These are phyloP conservation scores for Penicillium sp. DNA, from an alignment of 2,329 filamentous ascomycete genomes.

Conservation along the genomic window DNA sequence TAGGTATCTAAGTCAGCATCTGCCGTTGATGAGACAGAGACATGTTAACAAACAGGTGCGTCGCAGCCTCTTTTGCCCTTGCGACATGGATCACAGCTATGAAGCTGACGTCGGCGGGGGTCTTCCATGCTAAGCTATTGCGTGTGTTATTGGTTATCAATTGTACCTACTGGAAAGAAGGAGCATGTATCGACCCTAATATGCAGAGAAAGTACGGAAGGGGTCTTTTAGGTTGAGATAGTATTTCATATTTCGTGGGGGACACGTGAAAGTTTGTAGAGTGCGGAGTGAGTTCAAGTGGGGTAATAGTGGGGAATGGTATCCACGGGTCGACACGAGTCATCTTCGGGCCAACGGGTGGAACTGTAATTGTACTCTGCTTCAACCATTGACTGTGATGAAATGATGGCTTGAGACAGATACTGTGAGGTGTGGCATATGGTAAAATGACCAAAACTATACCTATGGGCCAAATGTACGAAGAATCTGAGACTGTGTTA, in stretches of 20 bases:
- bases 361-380: background rate
- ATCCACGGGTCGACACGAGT: background rate
- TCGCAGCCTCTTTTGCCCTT: slow-evolving; percentile 48
- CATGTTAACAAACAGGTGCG: slow-evolving; percentile 25
- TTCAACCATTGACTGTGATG: too few species aligned
- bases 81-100: slow-evolving; percentile 49
- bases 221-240: too few species aligned
- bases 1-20: background rate
- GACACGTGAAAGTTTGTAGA: background rate
- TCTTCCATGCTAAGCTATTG: slow-evolving; percentile 8
- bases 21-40: too few species aligned
- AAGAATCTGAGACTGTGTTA: background rate
- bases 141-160: background rate
- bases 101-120: slow-evolving; percentile 19
- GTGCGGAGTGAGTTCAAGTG: background rate
- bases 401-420: background rate
- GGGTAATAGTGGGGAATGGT: background rate
- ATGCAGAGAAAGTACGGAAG: background rate
- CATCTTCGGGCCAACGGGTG: background rate
- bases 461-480: background rate
- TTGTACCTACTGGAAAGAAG: too few species aligned
- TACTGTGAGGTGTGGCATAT: background rate
- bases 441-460: too few species aligned
- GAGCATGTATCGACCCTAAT: background rate
- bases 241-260: background rate